Conservation (phyloP, 225 moss, liverwort and hornwort species). For the Pseudisothecium myosuroides region DNA sequence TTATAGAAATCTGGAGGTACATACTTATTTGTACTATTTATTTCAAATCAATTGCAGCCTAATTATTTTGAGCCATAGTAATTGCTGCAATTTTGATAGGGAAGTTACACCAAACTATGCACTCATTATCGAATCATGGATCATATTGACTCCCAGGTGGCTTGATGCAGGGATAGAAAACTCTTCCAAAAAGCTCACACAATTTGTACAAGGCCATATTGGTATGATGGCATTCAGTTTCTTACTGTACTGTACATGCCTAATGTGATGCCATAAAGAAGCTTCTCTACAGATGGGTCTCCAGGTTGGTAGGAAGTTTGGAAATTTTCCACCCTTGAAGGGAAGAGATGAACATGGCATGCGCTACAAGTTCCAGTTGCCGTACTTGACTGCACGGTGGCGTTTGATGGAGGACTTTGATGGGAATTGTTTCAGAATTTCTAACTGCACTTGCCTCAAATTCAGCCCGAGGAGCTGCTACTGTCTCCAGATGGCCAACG, state of each 20-base stretch:
- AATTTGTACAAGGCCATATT: background rate
- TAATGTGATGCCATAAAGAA: background rate
- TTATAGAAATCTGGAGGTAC: background rate
- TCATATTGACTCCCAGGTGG: background rate
- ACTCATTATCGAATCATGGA: background rate
- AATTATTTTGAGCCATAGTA: background rate
- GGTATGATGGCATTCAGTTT: background rate
- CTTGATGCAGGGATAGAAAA: background rate
- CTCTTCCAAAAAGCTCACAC: background rate
- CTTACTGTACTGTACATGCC: background rate
- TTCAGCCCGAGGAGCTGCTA: background rate
- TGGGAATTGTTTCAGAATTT: background rate
- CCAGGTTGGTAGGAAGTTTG: background rate
- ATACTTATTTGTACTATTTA: background rate
- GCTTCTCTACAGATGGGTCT: fast-evolving
- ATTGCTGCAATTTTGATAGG: background rate
- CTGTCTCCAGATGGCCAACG: background rate
- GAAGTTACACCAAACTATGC: background rate
- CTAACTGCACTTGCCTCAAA: background rate
- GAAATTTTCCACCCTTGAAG: background rate
- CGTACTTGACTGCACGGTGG: background rate
- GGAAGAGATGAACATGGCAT: too few relatives aligned
- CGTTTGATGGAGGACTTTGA: background rate
- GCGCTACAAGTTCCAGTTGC: background rate
- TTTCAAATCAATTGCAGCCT: background rate